Evolutionary conservation across 148 eudicot species (phyloP).

Genomic region (Vaccinium vitisidaea): DNA sequence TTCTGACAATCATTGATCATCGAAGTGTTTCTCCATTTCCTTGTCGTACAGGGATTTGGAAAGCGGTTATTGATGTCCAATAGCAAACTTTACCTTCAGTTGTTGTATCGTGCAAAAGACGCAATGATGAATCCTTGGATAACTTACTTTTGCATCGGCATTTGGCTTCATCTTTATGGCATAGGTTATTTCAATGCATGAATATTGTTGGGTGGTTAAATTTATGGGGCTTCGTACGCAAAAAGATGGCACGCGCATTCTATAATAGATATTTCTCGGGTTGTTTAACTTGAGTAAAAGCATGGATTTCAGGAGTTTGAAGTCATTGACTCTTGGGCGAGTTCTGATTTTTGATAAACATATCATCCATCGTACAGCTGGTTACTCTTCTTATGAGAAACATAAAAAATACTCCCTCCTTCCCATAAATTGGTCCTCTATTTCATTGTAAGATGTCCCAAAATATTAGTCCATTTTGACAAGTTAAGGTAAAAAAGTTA

Average conservation of each 20-base stretch:
- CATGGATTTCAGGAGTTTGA: not conserved
- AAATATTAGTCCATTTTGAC: too few species aligned
- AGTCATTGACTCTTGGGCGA: not conserved
- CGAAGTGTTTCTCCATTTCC: not conserved
- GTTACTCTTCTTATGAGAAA: not conserved
- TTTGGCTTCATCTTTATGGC: not conserved
- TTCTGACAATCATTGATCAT: not conserved
- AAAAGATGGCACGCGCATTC: not conserved
- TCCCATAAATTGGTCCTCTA: too few species aligned
- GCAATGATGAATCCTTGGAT: not conserved
- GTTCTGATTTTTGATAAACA: not conserved
- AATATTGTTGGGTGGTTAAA: not conserved
- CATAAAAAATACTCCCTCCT: not conserved
- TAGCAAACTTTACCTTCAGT: not conserved
- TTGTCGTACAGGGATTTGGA: not conserved
- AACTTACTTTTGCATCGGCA: not conserved
- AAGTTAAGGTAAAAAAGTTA: too few species aligned
- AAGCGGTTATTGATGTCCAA: not conserved
- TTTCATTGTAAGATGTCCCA: too few species aligned
- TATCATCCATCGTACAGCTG: not conserved
- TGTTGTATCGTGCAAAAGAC: not conserved
- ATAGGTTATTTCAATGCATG: not conserved
- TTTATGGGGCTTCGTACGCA: not conserved
- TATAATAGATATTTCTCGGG: not conserved
- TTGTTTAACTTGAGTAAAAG: not conserved